A percentile compares a stretch with the other conserved stretches of the same genome.
Evolutionary conservation across 768 basidiomycete species (phyloP).

Genomic region (Phallus indusiatus): DNA sequence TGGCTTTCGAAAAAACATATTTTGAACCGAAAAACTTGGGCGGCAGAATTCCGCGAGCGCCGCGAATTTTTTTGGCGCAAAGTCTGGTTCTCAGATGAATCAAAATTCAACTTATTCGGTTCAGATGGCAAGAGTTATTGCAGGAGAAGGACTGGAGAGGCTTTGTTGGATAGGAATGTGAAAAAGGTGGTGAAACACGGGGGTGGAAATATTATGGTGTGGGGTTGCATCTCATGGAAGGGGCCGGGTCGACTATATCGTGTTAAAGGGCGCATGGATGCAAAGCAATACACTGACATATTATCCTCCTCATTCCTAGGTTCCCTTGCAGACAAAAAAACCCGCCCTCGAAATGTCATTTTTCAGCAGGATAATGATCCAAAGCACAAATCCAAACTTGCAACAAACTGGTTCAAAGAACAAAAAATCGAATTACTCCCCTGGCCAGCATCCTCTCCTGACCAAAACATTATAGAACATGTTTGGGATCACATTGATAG

Average conservation of each 20-base stretch:
- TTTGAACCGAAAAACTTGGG: conserved; percentile 16
- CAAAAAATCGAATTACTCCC: conserved; percentile 19
- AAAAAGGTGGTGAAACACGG: conserved; percentile 27
- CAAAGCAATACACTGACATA: conserved; percentile 19
- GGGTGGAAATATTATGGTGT: conserved; percentile 27
- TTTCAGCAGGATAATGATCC: conserved; percentile 32
- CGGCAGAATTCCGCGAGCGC: conserved; percentile 17
- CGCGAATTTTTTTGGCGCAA: conserved; percentile 20
- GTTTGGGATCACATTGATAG: conserved; percentile 24
- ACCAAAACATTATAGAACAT: conserved; percentile 28
- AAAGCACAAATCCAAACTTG: conserved; percentile 25
- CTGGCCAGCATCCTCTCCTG: conserved; percentile 26
- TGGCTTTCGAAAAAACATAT: conserved; percentile 16
- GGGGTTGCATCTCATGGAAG: conserved; percentile 24
- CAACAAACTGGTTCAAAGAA: conserved; percentile 21
- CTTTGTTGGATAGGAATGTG: conserved; percentile 14
- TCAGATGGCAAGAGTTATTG: conserved; percentile 25
- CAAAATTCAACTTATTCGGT: conserved; percentile 23
- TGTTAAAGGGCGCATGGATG: conserved; percentile 26
- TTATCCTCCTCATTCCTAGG: conserved; percentile 22
- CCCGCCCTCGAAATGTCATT: conserved; percentile 13
- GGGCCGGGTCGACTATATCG: conserved; percentile 21
- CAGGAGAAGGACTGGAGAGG: conserved; percentile 22
- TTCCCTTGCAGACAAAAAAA: conserved; percentile 16
- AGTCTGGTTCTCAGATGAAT: conserved; percentile 26